phyloP scores from a whole-genome alignment of 176 grass and related monocot genomes.

The Zea luxurians region DNA sequence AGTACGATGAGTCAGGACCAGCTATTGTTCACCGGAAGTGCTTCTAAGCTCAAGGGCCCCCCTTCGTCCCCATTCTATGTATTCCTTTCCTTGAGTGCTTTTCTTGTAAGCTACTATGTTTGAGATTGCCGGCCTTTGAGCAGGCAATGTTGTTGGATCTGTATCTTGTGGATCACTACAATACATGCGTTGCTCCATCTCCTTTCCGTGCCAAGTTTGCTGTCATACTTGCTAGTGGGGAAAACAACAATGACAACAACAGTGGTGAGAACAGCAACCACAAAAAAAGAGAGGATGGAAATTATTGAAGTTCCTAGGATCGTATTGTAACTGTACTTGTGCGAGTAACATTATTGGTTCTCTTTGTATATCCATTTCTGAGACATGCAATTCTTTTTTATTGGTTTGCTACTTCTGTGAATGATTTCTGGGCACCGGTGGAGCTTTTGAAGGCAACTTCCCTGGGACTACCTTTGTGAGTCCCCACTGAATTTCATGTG shows the following conservation, averaged over 20 bases:
- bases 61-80: neutral
- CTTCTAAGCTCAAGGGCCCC: conserved; percentile 20
- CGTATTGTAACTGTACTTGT: conserved; percentile 6
- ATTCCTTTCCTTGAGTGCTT: conserved; percentile 13
- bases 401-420: neutral
- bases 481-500: neutral
- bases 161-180: neutral
- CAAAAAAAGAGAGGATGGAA: neutral
- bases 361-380: conserved; percentile 13
- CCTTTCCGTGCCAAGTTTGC: conserved; percentile 12
- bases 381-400: neutral
- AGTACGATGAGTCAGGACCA: conserved; percentile 38
- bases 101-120: conserved; percentile 35
- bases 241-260: neutral
- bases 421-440: neutral
- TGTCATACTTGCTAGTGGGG: neutral
- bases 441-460: neutral
- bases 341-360: conserved; percentile 6
- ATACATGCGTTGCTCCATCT: neutral
- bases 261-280: neutral
- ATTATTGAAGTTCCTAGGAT: neutral
- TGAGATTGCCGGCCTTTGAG: conserved; percentile 18
- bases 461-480: neutral
- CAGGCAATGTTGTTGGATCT: conserved; percentile 21
- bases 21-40: conserved; percentile 47